These are phyloP conservation scores for Exophiala sp. DNA, from an alignment of 2,329 filamentous ascomycete species.

Conservation along the genomic window DNA sequence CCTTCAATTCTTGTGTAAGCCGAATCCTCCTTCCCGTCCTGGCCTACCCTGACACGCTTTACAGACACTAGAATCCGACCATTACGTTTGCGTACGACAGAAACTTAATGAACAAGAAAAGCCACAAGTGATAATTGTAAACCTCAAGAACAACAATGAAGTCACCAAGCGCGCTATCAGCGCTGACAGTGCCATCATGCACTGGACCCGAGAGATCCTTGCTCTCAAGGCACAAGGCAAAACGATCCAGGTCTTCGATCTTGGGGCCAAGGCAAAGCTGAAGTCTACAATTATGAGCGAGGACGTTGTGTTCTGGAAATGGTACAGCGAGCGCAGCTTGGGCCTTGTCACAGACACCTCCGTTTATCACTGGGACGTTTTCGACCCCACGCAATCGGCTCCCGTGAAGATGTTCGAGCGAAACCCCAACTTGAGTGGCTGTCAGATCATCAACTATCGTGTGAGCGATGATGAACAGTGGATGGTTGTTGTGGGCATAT, in stretches of 20 bases:
- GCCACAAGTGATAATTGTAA: constrained; percentile 92
- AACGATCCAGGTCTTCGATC: constrained; percentile 96
- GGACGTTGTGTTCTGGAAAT: constrained; percentile 98
- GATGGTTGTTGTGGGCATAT: constrained; percentile 97
- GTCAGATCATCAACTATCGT: constrained; percentile 99
- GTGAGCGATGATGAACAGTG: constrained; percentile 93
- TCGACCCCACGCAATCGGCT: constrained; percentile 69
- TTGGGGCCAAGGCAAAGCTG: constrained; percentile 86
- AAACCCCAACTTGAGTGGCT: constrained; percentile 79
- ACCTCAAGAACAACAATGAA: constrained; percentile 96
- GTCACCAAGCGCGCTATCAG: constrained; percentile 93
- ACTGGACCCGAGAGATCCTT: constrained; percentile 93
- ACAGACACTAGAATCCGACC: constrained; percentile 95
- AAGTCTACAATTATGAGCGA: constrained; percentile 96
- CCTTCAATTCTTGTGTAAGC: constrained; percentile 81
- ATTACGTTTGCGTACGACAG: constrained; percentile 93
- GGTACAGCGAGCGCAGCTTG: constrained; percentile 84
- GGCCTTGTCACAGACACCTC: constrained; percentile 85
- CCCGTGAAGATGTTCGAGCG: constrained; percentile 92
- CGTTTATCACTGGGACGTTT: constrained; percentile 97
- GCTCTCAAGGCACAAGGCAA: constrained; percentile 89
- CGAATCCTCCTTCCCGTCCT: constrained; percentile 4
- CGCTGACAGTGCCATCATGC: constrained; percentile 99
- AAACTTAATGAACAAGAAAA: constrained; percentile 78
- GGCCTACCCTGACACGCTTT: constrained; percentile 25